Evolutionary conservation across 2,329 filamentous ascomycete genomes (phyloP), one percentile per base, ranked within the genome.

Genomic region (Alternaria dauci): DNA sequence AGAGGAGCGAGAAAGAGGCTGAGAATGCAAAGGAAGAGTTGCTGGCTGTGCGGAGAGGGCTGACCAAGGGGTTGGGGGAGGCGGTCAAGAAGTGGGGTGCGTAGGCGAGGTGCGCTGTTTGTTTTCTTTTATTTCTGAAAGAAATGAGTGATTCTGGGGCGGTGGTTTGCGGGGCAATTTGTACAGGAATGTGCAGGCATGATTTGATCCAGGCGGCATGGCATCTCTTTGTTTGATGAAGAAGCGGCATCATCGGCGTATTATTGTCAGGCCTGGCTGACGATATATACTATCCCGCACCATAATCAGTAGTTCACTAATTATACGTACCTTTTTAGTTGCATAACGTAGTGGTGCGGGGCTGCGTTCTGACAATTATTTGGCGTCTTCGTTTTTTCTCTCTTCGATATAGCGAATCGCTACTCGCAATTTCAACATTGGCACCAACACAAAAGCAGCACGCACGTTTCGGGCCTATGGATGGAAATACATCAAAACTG

Each of bases 81-180:
- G 59, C 59, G 34, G 59, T 62, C 32, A 54, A 62, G 34, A 55
- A 62, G 34, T 59, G 59, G 59, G 59, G 56, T 26, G 47, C 56
- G 9, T 62, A 30, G 54, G 12, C 41, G n/a, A 50, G 32, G 32
- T 23, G 46, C 5, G 14, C 20, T 23, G 46, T 36, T 50, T 36
- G 14, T 23, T 34, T 36, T 26, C 34, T 50, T 18, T 26, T 50
- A n/a, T 38, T 36, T 32, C 18, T 20, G 14, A 9, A 16, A 12
- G 32, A 36, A 12, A 36, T n/a, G 16, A 20, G 25, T 25, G 18
- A 28, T 52, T 25, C 26, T 4, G 20, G 30, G 30, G n/a, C 32
- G 46, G 12, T 18, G 32, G 46, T 30, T 50, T 50, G 46, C n/a
- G n/a, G n/a, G 12, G 30, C 18, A 30, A 0, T 20, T 50, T 38